Base-by-base conservation (phyloP, 306 rosid genomes). In the Sindora glabra region DNA sequence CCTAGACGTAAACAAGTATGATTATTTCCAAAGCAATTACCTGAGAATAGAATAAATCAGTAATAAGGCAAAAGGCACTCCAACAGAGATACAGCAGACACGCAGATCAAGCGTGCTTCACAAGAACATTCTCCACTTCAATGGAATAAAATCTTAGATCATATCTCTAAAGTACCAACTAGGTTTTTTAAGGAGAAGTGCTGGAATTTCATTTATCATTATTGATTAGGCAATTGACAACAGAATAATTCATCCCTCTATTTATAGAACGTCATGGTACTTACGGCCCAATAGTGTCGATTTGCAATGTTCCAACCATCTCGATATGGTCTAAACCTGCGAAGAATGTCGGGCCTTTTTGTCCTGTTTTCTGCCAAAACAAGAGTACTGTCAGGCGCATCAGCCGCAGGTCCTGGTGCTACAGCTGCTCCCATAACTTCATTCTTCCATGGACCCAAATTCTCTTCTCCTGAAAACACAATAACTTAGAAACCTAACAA, bases 231-330 rank as follows among this genome's bases (percentile, higher is more conserved):
- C 15, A 23, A 37, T 11, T 45, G 22, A 59, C 5, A 55, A 16
- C 41, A 61, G 16, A 71, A 48, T 32, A 48, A 77, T 59, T 5
- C 12, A 30, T 9, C 64, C 54, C 45, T 49, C 2, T 15, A 26
- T 47, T 24, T 16, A 39, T 61, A 69, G 30, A 17, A 18, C 25
- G 10, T 14, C 26, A 18, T 33, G 26, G 45, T 34, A 74, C 99
- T 83, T 82, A 94, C 99, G 5, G 99, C 94, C 99, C 99, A 94
- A 81, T 94, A 94, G 73, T 94, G 88, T 29, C 36, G 83, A 74
- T 82, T 73, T 4, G 76, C 64, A 30, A 94, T 74, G 70, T 94
- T 95, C 99, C 99, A 94, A 46, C 99, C 99, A 56, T 79, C 95
- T 16, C 40, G 73, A 68, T 89, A 94, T 14, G 54, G 84, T 59